Conservation (phyloP, 2,329 filamentous ascomycete species). For the Botrytis medusae region DNA sequence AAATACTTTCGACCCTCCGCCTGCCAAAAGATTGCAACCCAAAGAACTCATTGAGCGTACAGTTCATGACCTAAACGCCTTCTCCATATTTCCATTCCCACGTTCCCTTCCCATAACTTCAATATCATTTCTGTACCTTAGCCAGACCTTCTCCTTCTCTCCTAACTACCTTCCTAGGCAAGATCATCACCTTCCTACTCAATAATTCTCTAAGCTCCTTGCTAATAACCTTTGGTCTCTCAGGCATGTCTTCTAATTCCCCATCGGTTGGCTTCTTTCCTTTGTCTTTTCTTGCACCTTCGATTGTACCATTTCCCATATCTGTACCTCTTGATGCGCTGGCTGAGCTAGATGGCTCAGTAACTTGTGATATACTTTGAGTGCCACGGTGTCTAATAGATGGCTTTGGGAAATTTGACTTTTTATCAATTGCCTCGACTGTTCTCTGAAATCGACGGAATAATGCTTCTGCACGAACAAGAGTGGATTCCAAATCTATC, state of each 20-base stretch:
- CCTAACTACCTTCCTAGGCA: conserved; percentile 39
- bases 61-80: neutral
- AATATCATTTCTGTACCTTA: conserved; percentile 2
- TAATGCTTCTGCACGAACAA: conserved; percentile 83
- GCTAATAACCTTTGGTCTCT: conserved; percentile 54
- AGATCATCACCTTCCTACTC: conserved; percentile 53
- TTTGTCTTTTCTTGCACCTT: conserved; percentile 22
- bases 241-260: conserved; percentile 35
- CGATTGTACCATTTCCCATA: conserved; percentile 34
- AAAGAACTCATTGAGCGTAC: neutral
- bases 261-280: conserved; percentile 24
- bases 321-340: conserved; percentile 13
- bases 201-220: conserved; percentile 61
- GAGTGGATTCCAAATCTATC: conserved; percentile 84
- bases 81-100: neutral
- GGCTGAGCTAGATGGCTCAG: neutral
- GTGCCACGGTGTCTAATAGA: conserved; percentile 37
- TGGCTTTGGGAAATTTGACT: conserved; percentile 74
- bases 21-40: neutral
- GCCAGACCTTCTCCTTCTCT: conserved; percentile 38
- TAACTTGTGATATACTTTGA: neutral
- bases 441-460: conserved; percentile 86
- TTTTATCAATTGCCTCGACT: conserved; percentile 90
- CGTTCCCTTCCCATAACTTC: too few relatives aligned
- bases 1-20: neutral